These are phyloP conservation scores for Candida taoyuanica DNA, from an alignment of 805 yeast genomes.

Conservation along the genomic window DNA sequence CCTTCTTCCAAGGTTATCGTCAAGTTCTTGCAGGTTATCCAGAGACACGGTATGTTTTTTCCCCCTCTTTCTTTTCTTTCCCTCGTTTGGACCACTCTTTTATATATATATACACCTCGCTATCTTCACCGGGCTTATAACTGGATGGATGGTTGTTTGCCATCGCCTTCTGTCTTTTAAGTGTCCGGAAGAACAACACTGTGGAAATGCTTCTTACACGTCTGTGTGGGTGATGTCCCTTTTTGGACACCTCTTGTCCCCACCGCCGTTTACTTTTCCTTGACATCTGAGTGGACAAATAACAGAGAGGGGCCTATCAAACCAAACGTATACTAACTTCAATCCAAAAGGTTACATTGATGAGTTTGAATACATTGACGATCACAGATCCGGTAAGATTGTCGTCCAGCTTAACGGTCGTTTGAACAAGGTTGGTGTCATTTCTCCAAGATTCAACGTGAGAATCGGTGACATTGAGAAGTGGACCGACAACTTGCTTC, in stretches of 20 bases:
- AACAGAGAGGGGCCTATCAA: too few relatives aligned
- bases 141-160: constrained; percentile 89
- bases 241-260: constrained; percentile 8
- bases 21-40: constrained; percentile 95
- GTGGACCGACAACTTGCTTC: constrained; percentile 97
- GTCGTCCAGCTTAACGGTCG: constrained; percentile 96
- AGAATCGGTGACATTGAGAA: constrained; percentile 92
- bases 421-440: constrained; percentile 98
- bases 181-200: constrained; percentile 74
- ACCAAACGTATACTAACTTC: constrained; percentile 14
- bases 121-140: constrained; percentile 88
- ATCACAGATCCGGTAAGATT: constrained; percentile 98
- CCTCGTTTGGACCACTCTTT: background rate
- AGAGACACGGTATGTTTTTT: constrained; percentile 85
- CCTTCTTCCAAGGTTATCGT: constrained; percentile 97
- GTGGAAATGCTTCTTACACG: constrained; percentile 34
- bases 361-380: constrained; percentile 96
- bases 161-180: constrained; percentile 97
- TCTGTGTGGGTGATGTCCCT: constrained; percentile 18
- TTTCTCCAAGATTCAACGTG: constrained; percentile 97
- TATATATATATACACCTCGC: too few relatives aligned
- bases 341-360: constrained; percentile 62
- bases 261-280: constrained; percentile 33
- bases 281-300: too few relatives aligned
- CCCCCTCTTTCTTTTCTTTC: background rate